phyloP scores from a whole-genome alignment of 148 eudicot species.

The Chenopodium quinoa region DNA sequence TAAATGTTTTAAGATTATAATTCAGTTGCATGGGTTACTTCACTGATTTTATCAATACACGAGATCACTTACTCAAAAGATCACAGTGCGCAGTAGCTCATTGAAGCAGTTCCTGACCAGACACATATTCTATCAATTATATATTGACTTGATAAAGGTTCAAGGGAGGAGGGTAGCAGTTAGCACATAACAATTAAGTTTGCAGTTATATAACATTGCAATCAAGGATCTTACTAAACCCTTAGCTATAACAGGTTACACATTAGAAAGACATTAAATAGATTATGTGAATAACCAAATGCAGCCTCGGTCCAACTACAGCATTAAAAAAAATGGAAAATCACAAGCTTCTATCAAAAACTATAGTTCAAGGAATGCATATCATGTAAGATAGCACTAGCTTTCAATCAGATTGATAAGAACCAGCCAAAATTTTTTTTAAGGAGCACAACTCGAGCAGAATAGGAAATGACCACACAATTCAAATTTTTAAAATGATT shows the following conservation, averaged over 20 bases:
- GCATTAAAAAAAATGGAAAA: neutral
- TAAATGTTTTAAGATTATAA: neutral
- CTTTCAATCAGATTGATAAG: slow-evolving; percentile 7
- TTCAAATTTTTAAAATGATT: neutral
- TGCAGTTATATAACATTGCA: neutral
- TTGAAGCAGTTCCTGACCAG: neutral
- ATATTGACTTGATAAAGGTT: neutral
- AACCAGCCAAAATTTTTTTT: neutral
- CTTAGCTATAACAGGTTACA: neutral
- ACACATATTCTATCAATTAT: neutral
- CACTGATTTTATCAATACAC: neutral
- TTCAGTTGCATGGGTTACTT: neutral
- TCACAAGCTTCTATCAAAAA: neutral
- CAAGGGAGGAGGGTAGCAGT: neutral
- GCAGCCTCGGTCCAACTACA: slow-evolving; percentile 4
- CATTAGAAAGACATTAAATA: neutral
- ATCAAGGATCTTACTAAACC: neutral
- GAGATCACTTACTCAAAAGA: neutral
- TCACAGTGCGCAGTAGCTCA: neutral
- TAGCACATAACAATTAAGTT: neutral
- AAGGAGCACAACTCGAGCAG: neutral
- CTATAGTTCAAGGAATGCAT: no score
- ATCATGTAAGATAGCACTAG: neutral
- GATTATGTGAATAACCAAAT: neutral
- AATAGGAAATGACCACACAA: neutral